These are phyloP conservation scores for Candida caryicola DNA, from an alignment of 805 yeast genomes.

Conservation along the genomic window DNA sequence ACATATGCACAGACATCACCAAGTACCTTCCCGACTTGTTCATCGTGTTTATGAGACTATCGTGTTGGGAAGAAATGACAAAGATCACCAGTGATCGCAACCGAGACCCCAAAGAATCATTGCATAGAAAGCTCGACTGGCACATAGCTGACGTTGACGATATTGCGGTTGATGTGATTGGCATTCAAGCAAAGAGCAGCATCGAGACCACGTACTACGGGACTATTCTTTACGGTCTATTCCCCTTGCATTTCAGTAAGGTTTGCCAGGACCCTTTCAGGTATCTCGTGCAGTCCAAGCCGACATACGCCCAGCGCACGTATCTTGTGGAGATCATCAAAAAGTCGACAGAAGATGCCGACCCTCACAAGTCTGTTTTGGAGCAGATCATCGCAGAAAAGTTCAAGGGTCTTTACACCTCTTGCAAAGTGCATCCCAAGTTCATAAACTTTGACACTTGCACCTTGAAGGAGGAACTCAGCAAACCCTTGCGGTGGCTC, in stretches of 20 bases:
- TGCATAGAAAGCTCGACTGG: constrained; percentile 16
- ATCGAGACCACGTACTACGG: constrained; percentile 30
- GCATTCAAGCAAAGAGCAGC: constrained; percentile 4
- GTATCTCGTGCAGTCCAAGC: constrained; percentile 18
- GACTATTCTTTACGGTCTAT: constrained; percentile 55
- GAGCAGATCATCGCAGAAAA: background rate
- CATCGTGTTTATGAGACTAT: constrained; percentile 42
- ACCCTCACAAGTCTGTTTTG: background rate
- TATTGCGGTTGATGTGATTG: constrained; percentile 15
- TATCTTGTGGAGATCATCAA: background rate
- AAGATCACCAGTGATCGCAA: constrained; percentile 11
- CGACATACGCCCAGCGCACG: background rate
- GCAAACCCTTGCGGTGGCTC: constrained; percentile 22
- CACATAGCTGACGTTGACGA: constrained; percentile 14
- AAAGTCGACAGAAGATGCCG: background rate
- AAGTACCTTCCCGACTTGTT: constrained; percentile 40
- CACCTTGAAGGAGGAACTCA: constrained; percentile 21
- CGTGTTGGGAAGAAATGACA: constrained; percentile 21
- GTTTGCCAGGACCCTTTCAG: constrained; percentile 43
- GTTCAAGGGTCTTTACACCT: background rate
- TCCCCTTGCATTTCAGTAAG: constrained; percentile 46
- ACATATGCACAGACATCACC: constrained; percentile 34
- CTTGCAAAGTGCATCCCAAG: constrained; percentile 49
- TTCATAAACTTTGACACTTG: constrained; percentile 29
- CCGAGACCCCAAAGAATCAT: constrained; percentile 4